A percentile compares a stretch with the other conserved stretches of the same genome.
phyloP scores from a whole-genome alignment of 306 rosid species.

The Ziziphus jujuba region DNA sequence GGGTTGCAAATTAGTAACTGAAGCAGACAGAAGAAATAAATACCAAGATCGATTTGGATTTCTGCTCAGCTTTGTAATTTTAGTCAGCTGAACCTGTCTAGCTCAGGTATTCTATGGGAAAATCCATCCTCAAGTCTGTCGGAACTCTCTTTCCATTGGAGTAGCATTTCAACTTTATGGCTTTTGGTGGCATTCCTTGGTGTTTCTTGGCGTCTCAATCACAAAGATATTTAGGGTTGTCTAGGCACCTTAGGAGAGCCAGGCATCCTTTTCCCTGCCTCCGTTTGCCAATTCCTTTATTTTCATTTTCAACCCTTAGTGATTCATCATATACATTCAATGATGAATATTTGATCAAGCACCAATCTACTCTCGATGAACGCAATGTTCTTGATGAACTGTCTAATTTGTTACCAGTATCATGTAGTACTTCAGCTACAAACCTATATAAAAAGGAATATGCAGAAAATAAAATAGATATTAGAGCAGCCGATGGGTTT shows the following conservation, averaged over 20 bases:
- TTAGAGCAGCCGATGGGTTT: slow-evolving; percentile 52
- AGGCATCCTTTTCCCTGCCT: slow-evolving; percentile 16
- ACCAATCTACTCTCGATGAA: slow-evolving; percentile 35
- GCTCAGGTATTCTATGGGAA: no score
- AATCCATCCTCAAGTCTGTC: no score
- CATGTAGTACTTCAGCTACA: neutral
- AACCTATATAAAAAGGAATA: neutral
- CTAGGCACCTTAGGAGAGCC: slow-evolving; percentile 6
- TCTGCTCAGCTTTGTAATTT: no score
- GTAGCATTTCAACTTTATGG: slow-evolving; percentile 4
- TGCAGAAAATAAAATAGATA: slow-evolving; percentile 16
- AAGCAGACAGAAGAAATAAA: no score
- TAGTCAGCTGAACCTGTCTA: no score
- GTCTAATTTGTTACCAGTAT: slow-evolving; percentile 41
- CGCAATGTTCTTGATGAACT: slow-evolving; percentile 51
- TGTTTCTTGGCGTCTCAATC: slow-evolving; percentile 22
- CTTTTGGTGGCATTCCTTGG: slow-evolving; percentile 5
- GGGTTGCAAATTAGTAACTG: no score
- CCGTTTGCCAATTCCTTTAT: slow-evolving; percentile 11
- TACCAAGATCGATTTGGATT: no score
- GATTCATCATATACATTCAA: slow-evolving; percentile 16
- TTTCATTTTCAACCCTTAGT: slow-evolving; percentile 36
- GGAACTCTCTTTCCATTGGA: no score
- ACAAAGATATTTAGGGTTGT: neutral
- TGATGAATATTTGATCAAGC: neutral